A percentile compares a stretch with the other conserved stretches of the same genome.
These are phyloP conservation scores for Microdochium trichocladiopsis DNA, from an alignment of 2,329 filamentous ascomycete genomes.

Conservation along the genomic window DNA sequence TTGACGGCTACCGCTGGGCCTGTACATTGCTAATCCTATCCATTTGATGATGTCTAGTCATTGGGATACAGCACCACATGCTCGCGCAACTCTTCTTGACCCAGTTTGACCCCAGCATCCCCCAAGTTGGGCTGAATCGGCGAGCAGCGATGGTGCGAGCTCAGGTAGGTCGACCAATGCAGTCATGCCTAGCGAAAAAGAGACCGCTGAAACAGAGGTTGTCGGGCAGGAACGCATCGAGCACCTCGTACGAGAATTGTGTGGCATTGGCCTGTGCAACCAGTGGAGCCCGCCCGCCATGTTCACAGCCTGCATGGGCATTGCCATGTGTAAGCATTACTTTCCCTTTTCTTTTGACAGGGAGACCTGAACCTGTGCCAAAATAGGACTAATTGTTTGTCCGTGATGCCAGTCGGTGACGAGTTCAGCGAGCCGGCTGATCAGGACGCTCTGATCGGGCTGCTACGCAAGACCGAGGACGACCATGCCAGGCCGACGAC, in stretches of 20 bases:
- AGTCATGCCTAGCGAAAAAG: no score
- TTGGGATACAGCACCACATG: constrained; percentile 53
- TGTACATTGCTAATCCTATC: constrained; percentile 2
- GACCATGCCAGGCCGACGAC: constrained; percentile 46
- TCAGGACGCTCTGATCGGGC: constrained; percentile 38
- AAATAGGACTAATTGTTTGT: background rate
- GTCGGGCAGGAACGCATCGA: constrained; percentile 32
- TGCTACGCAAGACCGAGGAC: constrained; percentile 38
- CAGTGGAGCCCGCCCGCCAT: constrained; percentile 46
- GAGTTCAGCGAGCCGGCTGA: constrained; percentile 36
- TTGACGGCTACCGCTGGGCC: background rate
- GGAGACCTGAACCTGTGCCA: background rate
- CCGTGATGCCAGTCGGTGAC: constrained; percentile 30
- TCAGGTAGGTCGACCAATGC: constrained; percentile 29
- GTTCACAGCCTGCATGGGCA: constrained; percentile 49
- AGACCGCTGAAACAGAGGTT: constrained; percentile 6
- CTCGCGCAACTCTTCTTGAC: constrained; percentile 49
- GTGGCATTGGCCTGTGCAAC: constrained; percentile 52
- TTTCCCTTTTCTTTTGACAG: background rate
- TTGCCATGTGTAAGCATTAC: constrained; percentile 36
- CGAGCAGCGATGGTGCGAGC: constrained; percentile 27
- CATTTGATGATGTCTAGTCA: constrained; percentile 27
- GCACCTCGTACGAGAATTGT: constrained; percentile 42
- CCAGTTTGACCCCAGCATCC: constrained; percentile 47
- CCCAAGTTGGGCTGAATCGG: constrained; percentile 34